A percentile compares a stretch with the other conserved stretches of the same genome.
Conservation (phyloP, 305 asterid genomes). For the Rubia tinctorum region DNA sequence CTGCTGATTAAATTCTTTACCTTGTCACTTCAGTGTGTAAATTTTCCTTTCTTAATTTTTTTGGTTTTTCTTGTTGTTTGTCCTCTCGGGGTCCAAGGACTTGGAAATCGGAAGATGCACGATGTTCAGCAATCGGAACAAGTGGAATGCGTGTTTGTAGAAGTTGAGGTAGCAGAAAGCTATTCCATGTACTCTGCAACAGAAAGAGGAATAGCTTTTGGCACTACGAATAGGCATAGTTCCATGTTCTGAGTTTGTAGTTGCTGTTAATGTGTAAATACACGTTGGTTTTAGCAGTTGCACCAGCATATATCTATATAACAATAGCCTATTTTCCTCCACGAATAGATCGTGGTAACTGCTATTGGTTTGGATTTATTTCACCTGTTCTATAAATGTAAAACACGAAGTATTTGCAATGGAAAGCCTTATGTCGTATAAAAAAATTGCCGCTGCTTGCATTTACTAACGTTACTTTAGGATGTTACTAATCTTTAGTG, state of each 20-base stretch:
- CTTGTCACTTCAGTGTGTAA: conserved; percentile 5
- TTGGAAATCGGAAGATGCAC: background rate
- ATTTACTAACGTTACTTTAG: too few relatives aligned
- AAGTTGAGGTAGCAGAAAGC: background rate
- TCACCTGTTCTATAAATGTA: background rate
- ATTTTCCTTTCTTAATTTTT: background rate
- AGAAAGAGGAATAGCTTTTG: background rate
- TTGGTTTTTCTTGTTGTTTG: background rate
- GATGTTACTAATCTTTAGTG: too few relatives aligned
- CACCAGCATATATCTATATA: background rate
- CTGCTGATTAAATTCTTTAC: conserved; percentile 18
- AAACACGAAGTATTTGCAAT: too few relatives aligned
- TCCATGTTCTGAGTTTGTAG: background rate
- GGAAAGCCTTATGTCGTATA: too few relatives aligned
- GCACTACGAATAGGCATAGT: background rate
- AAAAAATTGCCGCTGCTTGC: too few relatives aligned
- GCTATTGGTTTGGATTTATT: background rate
- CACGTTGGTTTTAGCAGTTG: background rate
- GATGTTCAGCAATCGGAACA: conserved; percentile 3
- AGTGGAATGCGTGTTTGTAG: background rate
- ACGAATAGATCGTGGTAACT: background rate
- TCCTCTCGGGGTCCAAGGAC: background rate
- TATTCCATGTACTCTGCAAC: background rate
- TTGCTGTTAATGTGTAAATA: background rate
- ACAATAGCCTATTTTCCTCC: background rate